phyloP scores from a whole-genome alignment of 139 green algal genomes.

The Nannochloris sp. region DNA sequence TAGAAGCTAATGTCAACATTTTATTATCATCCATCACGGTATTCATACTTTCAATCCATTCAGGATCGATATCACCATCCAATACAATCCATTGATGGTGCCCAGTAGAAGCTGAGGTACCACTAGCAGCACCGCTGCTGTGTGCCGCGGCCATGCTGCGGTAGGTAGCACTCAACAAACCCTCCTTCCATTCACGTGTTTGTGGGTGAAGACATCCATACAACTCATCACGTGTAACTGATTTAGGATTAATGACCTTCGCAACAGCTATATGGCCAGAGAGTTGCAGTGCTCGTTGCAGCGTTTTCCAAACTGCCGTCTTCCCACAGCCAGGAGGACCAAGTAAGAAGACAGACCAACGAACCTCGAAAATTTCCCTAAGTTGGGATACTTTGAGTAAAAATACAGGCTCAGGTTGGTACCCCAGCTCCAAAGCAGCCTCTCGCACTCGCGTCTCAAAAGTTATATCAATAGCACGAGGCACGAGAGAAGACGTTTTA shows the following conservation, averaged over 20 bases:
- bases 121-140: too few relatives aligned
- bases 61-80: conserved; percentile 90
- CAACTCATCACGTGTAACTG: conserved; percentile 88
- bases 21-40: conserved; percentile 91
- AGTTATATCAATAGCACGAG: conserved; percentile 54
- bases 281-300: conserved; percentile 71
- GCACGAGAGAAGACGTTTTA: conserved; percentile 72
- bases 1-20: conserved; percentile 88
- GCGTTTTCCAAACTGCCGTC: conserved; percentile 83
- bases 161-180: conserved; percentile 56
- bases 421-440: conserved; percentile 68
- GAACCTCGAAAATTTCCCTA: conserved; percentile 69
- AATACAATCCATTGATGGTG: conserved; percentile 95
- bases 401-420: conserved; percentile 83
- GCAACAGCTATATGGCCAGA: conserved; percentile 62
- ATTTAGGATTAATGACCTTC: conserved; percentile 45
- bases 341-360: conserved; percentile 91
- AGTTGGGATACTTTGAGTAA: conserved; percentile 84
- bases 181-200: conserved; percentile 92
- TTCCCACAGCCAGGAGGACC: conserved; percentile 86
- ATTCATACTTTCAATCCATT: conserved; percentile 86
- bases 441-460: conserved; percentile 73
- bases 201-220: conserved; percentile 82
- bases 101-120: conserved; percentile 28
- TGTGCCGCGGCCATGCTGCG: conserved; percentile 30